A percentile compares a stretch with the other conserved stretches of the same genome.
phyloP scores from a whole-genome alignment of 495 filamentous ascomycete genomes.

The Neohortaea acidophila region DNA sequence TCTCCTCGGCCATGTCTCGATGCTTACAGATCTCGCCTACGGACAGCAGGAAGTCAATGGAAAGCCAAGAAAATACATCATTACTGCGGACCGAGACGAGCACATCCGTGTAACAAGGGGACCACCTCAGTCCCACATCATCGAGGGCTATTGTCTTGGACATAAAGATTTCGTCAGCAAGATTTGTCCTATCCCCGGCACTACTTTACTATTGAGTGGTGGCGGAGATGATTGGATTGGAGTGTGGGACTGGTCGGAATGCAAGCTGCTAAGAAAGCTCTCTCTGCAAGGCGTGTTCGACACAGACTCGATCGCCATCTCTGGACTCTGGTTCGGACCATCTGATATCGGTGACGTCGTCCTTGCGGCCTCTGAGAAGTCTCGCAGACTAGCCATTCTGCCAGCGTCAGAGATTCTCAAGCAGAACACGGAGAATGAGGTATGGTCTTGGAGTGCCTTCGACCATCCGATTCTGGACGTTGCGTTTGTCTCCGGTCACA shows the following conservation, averaged over 20 bases:
- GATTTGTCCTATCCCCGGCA: slow-evolving; percentile 44
- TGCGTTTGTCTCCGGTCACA: not conserved
- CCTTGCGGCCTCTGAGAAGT: not conserved
- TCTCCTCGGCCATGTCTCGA: slow-evolving; percentile 82
- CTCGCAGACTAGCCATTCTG: not conserved
- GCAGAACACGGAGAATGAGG: no score
- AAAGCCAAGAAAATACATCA: slow-evolving; percentile 45
- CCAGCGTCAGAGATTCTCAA: not conserved
- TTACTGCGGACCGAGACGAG: slow-evolving; percentile 90
- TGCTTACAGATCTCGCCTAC: slow-evolving; percentile 61
- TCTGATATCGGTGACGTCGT: not conserved
- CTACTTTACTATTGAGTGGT: slow-evolving; percentile 58
- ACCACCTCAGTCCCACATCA: slow-evolving; percentile 68
- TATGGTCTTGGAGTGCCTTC: slow-evolving; percentile 1
- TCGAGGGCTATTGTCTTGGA: slow-evolving; percentile 77
- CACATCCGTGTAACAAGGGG: slow-evolving; percentile 86
- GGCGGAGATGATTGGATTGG: slow-evolving; percentile 68
- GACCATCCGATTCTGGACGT: slow-evolving; percentile 6
- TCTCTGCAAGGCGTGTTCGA: not conserved
- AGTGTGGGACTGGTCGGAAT: slow-evolving; percentile 61
- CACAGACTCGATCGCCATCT: slow-evolving; percentile 2
- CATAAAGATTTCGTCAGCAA: slow-evolving; percentile 69
- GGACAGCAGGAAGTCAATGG: slow-evolving; percentile 25
- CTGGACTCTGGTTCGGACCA: slow-evolving; percentile 11
- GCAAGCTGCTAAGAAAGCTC: slow-evolving; percentile 3